Percentiles rank a stretch among this genome's conserved stretches.
phyloP scores from a whole-genome alignment of 768 basidiomycete genomes.

The Tulasnella sp. region DNA sequence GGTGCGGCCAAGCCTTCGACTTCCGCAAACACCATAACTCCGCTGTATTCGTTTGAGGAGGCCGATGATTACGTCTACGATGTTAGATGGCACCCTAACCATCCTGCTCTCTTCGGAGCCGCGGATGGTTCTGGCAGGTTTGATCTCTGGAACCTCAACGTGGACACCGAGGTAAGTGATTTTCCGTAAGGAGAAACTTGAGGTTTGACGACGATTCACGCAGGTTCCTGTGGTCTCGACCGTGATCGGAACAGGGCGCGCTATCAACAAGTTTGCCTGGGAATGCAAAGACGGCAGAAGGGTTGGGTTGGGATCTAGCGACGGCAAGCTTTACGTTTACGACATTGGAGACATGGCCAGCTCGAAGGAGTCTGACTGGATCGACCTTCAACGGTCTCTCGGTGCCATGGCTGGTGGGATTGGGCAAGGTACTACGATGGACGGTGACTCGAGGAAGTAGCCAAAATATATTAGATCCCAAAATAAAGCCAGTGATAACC shows the following conservation, averaged over 20 bases:
- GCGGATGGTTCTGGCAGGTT: conserved; percentile 95
- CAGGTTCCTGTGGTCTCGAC: conserved; percentile 92
- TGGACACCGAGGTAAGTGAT: conserved; percentile 81
- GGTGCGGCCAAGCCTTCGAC: conserved; percentile 67
- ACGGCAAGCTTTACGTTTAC: conserved; percentile 88
- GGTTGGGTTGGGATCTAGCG: conserved; percentile 83
- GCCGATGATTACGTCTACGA: conserved; percentile 99
- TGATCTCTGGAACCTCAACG: conserved; percentile 94
- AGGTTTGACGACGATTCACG: not conserved
- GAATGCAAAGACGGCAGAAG: conserved; percentile 88
- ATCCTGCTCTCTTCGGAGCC: conserved; percentile 88
- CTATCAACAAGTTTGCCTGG: conserved; percentile 94
- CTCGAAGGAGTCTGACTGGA: conserved; percentile 89
- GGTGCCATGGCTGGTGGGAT: conserved; percentile 43
- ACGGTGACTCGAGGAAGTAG: not conserved
- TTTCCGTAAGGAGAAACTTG: not conserved
- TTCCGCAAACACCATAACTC: conserved; percentile 46
- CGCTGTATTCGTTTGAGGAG: conserved; percentile 92
- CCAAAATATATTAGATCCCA: not conserved
- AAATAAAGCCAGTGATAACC: not conserved
- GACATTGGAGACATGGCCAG: conserved; percentile 88
- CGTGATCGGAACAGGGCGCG: conserved; percentile 64
- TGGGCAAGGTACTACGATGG: not conserved
- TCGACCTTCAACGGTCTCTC: conserved; percentile 80
- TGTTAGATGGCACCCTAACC: conserved; percentile 94